Evolutionary conservation across 441 rosid genomes (phyloP), one percentile per base, ranked within the genome.

Genomic region (Breynia disticha): DNA sequence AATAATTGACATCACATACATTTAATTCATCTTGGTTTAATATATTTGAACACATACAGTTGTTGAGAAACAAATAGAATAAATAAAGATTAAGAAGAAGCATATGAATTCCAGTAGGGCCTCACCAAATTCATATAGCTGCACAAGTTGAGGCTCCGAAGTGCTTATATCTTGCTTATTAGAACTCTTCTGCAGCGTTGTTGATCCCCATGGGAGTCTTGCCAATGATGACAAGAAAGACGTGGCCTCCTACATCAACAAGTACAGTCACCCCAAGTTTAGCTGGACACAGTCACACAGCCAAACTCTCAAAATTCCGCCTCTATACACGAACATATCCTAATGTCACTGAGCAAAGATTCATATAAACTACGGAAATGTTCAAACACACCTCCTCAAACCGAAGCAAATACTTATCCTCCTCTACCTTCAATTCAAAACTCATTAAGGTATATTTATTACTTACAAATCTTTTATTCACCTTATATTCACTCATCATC

Each of bases 191-290:
- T 69, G 18, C 51, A 77, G 24, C 19, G 83, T 73, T 65, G 66
- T 67, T 53, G 94, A 84, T 69, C 94, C 94, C 94, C 94, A 84
- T 18, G 88, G 94, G 66, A 79, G 52, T 66, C 90, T 77, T 18
- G 84, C 81, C 45, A 78, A 63, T 54, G 87, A 76, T 52, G 88
- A 82, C 32, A 87, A 59, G 19, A 81, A 81, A 63, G 94, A 87
- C 17, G 89, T 84, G 37, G 80, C 77, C 3, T 69, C 78, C 84
- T 71, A 55, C 35, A 28, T 57, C 60, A 46, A 20, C 21, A 41
- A 17, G 21, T 11, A 39, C 15, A 48, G 35, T 5, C 35, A 28
- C 35, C 8, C 35, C 5, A 28, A 28, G 8, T 28, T 28, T 9
- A 28, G 35, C 35, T 28, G 35, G 1, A 28, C 8, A n/a, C n/a